phyloP scores from a whole-genome alignment of 495 filamentous ascomycete species.

The Elaphomyces granulatus region DNA sequence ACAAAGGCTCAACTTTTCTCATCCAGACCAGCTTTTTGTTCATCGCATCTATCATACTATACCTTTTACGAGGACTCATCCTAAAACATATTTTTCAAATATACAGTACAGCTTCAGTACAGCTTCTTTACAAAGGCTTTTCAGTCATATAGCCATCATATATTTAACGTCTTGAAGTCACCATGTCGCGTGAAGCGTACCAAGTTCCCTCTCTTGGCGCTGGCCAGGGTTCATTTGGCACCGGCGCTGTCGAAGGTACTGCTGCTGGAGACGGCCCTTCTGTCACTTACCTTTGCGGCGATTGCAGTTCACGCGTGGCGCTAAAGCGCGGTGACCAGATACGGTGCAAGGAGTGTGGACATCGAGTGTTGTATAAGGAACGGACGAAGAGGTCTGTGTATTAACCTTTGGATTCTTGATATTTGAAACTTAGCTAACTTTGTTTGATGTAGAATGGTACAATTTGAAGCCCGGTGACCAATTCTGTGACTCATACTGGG shows the following conservation, averaged over 20 bases:
- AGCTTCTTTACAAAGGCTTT: background rate
- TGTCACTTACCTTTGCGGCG: constrained; percentile 84
- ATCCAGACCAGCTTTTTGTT: too few species aligned
- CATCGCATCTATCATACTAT: too few species aligned
- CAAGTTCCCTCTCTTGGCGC: constrained; percentile 29
- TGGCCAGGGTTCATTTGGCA: constrained; percentile 27
- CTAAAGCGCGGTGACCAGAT: constrained; percentile 78
- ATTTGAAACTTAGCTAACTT: background rate
- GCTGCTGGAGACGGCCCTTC: constrained; percentile 21
- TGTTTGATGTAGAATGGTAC: constrained; percentile 57
- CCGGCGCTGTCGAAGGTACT: constrained; percentile 16
- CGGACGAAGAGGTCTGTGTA: constrained; percentile 87
- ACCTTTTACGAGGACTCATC: background rate
- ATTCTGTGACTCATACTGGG: too few species aligned
- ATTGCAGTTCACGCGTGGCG: constrained; percentile 71
- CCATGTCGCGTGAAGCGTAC: constrained; percentile 38
- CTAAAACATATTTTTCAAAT: too few species aligned
- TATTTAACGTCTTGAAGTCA: too few species aligned
- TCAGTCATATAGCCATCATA: background rate
- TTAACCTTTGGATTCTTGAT: too few species aligned
- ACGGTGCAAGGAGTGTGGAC: constrained; percentile 90
- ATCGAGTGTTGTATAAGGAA: constrained; percentile 95
- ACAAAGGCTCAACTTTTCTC: too few species aligned
- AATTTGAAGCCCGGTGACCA: constrained; percentile 80
- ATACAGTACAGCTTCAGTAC: too few species aligned